Base-by-base conservation (phyloP, 169 alveolate genomes). In the Neospora caninum region DNA sequence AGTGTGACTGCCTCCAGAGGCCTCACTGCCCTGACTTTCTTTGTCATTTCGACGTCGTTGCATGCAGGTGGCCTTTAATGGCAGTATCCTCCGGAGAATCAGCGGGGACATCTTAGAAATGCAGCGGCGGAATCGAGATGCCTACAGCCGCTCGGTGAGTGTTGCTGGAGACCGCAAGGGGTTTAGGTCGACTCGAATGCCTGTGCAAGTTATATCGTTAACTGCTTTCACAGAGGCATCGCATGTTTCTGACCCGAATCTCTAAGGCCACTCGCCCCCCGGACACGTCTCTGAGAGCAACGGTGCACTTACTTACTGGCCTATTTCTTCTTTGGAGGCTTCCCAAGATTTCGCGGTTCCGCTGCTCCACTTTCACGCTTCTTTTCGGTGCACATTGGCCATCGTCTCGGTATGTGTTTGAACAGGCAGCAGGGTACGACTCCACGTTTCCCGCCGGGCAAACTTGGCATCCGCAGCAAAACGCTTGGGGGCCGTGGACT, bases 61-160 rank as follows among this genome's bases (percentile, higher is more conserved):
- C 38, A 6, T 73, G 84, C 20, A 73, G 84, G 42, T 73, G 38
- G 84, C 84, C 49, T 73, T 31, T 22, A 31, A 73, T 36, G 84
- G 84, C 49, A 31, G 84, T 22, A 6, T 73, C n/a, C 84, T 73
- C 18, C 1, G 42, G 42, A 73, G 84, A 36, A n/a, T 73, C 84
- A 34, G 45, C 49, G 27, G 27, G 16, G 84, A 73, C 7, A 34
- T 73, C 27, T 13, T 73, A 20, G 84, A 73, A 36, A 22, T 36
- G 43, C 84, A 73, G 84, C 84, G 84, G 18, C 84, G 84, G 16
- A 36, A 16, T 73, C 84, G 84, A 16, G 84, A 73, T 1, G 73
- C 73, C 73, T 22, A 64, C 73, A 64, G 31, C 73, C 31, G 73
- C 73, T 64, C 73, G 73, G 73, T 64, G 73, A 64, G 73, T 22